Conservation (phyloP, 495 filamentous ascomycete genomes). For the Xylaria sp. region DNA sequence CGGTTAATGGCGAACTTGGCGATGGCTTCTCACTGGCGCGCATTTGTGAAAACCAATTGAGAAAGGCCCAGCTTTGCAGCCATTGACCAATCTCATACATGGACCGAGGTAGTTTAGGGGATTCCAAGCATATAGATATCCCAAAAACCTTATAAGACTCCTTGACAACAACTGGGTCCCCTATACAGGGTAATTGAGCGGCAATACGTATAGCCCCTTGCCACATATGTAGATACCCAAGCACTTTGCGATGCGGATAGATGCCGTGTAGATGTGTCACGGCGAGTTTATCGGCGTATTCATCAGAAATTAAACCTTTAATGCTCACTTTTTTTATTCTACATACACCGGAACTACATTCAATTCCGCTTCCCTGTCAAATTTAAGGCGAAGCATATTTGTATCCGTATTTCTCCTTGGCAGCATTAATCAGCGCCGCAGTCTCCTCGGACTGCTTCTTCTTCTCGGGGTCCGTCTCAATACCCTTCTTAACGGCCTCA, state of each 20-base stretch:
- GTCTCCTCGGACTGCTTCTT: slow-evolving; percentile 34
- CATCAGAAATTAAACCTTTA: neutral
- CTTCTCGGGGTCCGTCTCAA: slow-evolving; percentile 36
- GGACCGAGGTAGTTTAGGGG: neutral
- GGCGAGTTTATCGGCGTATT: no score
- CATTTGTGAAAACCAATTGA: slow-evolving; percentile 12
- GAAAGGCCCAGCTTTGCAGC: neutral
- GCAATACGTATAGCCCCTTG: no score
- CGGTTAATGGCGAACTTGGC: slow-evolving; percentile 34
- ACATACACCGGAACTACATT: no score
- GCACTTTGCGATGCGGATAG: no score
- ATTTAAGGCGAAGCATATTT: slow-evolving; percentile 46
- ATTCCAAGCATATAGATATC: no score
- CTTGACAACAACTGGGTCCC: neutral
- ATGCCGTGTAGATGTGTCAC: no score
- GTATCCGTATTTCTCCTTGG: slow-evolving; percentile 49
- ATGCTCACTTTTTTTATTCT: neutral
- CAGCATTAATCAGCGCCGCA: slow-evolving; percentile 34
- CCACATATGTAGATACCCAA: no score
- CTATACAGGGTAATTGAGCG: neutral
- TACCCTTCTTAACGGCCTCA: slow-evolving; percentile 16
- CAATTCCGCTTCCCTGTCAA: no score
- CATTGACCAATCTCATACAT: slow-evolving; percentile 7
- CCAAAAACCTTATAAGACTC: neutral
- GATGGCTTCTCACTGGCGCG: slow-evolving; percentile 38